These are phyloP conservation scores for Kingdonia uniflora DNA, from an alignment of 164 flowering plant species.

Conservation along the genomic window DNA sequence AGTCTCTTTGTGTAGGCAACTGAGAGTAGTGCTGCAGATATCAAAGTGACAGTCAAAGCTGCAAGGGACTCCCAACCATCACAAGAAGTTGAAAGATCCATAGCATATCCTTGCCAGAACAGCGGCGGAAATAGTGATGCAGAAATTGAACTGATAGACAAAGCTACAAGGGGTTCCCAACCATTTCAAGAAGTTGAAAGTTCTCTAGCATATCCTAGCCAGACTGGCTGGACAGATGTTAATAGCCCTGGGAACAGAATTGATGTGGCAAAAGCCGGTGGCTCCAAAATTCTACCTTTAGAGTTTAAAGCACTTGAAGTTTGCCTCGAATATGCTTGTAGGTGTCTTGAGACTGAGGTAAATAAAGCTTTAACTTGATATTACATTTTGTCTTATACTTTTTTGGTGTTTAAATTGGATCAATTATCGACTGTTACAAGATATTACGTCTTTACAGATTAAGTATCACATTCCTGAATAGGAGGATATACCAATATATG, in stretches of 20 bases:
- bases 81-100: neutral
- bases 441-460: no score
- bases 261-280: conserved; percentile 14
- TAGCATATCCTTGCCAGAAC: neutral
- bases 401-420: no score
- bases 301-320: conserved; percentile 43
- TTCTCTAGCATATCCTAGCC: neutral
- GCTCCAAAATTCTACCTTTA: conserved; percentile 28
- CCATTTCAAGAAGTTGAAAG: neutral
- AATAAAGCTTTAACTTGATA: neutral
- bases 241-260: conserved; percentile 1
- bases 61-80: neutral
- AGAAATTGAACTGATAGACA: conserved; percentile 9
- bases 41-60: conserved; percentile 4
- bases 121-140: no score
- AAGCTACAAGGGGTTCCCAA: neutral
- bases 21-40: conserved; percentile 10
- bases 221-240: neutral
- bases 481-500: no score
- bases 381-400: neutral
- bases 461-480: no score
- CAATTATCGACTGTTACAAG: no score
- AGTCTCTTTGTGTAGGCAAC: conserved; percentile 8
- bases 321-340: conserved; percentile 40
- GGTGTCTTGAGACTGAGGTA: conserved; percentile 39